Evolutionary conservation across 371 early-diverging fungal genomes (phyloP).

Genomic region (Thermomucor indicae-seudaticae): DNA sequence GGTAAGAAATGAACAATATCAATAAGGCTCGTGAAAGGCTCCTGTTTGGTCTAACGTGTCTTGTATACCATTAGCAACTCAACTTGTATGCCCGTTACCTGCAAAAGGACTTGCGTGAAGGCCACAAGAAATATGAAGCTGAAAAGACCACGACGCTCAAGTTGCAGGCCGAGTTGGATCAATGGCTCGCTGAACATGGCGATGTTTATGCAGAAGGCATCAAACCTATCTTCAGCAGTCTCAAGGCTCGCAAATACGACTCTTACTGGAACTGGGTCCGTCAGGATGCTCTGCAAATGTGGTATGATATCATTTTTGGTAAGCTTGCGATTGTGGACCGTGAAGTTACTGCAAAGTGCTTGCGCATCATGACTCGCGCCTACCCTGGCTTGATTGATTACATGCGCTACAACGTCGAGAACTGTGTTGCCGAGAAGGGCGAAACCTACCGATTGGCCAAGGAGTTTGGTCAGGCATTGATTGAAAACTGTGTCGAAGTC

Average conservation of each 20-base stretch:
- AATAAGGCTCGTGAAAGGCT: background rate
- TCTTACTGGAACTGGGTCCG: constrained; percentile 98
- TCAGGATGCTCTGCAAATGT: constrained; percentile 86
- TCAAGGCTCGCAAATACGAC: constrained; percentile 88
- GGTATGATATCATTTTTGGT: constrained; percentile 92
- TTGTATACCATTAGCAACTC: constrained; percentile 53
- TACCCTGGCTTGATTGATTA: constrained; percentile 76
- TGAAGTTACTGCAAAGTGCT: constrained; percentile 87
- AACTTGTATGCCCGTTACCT: constrained; percentile 87
- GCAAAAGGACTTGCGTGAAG: constrained; percentile 81
- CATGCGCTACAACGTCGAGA: constrained; percentile 84
- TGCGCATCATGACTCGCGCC: constrained; percentile 92
- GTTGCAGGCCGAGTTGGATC: constrained; percentile 82
- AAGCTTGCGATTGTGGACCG: constrained; percentile 86
- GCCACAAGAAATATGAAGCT: constrained; percentile 67
- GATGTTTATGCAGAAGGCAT: constrained; percentile 86
- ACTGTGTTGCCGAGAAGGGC: constrained; percentile 70
- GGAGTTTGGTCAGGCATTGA: constrained; percentile 75
- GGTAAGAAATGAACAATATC: too few relatives aligned
- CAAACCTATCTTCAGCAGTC: constrained; percentile 73
- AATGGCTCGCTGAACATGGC: constrained; percentile 90
- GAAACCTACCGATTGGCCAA: constrained; percentile 82
- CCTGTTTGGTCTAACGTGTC: background rate
- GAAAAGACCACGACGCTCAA: constrained; percentile 63
- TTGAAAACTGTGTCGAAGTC: constrained; percentile 86